phyloP scores from a whole-genome alignment of 768 basidiomycete genomes.

The Dacryopinax spathularia region DNA sequence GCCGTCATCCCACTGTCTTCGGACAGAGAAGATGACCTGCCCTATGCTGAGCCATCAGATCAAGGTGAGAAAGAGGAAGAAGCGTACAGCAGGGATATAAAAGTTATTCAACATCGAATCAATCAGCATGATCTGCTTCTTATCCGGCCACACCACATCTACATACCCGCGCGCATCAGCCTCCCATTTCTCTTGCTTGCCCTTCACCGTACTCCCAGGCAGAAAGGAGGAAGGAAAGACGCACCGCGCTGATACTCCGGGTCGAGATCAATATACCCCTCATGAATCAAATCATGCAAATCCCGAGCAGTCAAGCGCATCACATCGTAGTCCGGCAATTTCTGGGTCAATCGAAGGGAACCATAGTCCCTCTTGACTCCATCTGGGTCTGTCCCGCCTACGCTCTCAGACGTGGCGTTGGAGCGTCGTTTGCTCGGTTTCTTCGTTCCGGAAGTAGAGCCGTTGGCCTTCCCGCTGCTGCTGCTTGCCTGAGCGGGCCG shows the following conservation, averaged over 20 bases:
- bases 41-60: background rate
- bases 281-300: conserved; percentile 36
- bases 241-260: conserved; percentile 61
- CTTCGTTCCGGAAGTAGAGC: too few relatives aligned
- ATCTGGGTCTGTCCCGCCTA: background rate
- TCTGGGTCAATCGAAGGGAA: background rate
- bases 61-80: background rate
- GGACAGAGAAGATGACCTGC: conserved; percentile 16
- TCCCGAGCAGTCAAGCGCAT: background rate
- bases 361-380: background rate
- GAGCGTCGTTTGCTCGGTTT: background rate
- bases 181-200: too few relatives aligned
- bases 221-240: conserved; percentile 9
- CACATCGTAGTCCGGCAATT: background rate
- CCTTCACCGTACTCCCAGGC: background rate
- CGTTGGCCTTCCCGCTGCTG: too few relatives aligned
- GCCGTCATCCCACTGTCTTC: conserved; percentile 2
- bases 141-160: conserved; percentile 19
- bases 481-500: too few relatives aligned
- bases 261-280: conserved; percentile 53
- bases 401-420: background rate
- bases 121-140: conserved; percentile 17
- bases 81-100: conserved; percentile 14
- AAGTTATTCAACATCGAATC: conserved; percentile 20
- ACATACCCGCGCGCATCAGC: background rate